Evolutionary conservation across 331 rosid genomes (phyloP).

Genomic region (Quercus phellos): DNA sequence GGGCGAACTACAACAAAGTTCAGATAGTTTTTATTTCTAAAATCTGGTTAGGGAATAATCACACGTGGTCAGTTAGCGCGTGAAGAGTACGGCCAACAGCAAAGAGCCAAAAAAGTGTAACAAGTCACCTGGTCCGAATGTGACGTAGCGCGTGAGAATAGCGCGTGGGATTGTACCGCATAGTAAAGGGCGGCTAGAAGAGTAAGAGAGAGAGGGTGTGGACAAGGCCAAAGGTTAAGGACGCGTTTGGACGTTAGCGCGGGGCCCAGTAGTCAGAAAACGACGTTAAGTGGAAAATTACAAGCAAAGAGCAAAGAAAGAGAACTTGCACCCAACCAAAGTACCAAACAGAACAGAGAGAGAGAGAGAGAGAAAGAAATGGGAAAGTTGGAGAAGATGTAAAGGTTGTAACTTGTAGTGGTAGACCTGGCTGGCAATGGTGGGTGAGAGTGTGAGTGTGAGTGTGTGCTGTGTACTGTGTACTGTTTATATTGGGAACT

Average conservation of each 20-base stretch:
- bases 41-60: neutral
- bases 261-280: constrained; percentile 28
- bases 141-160: neutral
- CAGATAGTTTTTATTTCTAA: neutral
- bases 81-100: neutral
- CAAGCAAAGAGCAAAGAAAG: constrained; percentile 5
- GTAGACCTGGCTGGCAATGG: constrained; percentile 23
- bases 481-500: too few species aligned
- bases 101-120: neutral
- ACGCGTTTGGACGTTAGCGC: constrained; percentile 24
- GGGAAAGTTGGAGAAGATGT: neutral
- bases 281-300: constrained; percentile 12
- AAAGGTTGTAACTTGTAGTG: neutral
- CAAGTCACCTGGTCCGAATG: neutral
- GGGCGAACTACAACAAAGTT: neutral
- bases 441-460: neutral
- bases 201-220: constrained; percentile 10
- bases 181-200: constrained; percentile 63
- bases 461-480: neutral
- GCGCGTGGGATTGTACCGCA: constrained; percentile 21
- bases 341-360: neutral
- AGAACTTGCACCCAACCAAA: neutral
- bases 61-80: neutral
- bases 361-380: neutral
- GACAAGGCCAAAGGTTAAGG: constrained; percentile 35